Conservation (phyloP, 805 yeast species). For the Schwanniomyces pseudopolymorphus region DNA sequence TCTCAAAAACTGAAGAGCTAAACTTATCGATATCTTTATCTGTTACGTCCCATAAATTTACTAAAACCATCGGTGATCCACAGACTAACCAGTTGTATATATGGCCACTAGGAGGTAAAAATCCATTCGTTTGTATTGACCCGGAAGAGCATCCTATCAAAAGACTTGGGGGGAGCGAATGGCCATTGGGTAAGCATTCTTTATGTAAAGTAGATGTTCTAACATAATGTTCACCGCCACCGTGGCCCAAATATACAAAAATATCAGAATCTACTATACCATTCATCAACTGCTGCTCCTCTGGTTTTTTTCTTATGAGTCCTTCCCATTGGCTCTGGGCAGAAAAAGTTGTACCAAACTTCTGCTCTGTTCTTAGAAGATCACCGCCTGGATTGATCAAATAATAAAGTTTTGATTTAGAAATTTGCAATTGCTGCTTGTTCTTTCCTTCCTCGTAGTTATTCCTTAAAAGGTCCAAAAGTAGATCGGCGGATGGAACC, state of each 20-base stretch:
- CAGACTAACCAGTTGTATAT: conserved; percentile 72
- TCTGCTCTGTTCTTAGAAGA: conserved; percentile 60
- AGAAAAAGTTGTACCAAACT: conserved; percentile 30
- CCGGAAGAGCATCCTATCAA: conserved; percentile 94
- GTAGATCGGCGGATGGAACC: conserved; percentile 59
- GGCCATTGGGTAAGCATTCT: conserved; percentile 19
- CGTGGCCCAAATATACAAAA: conserved; percentile 88
- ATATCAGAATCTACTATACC: conserved; percentile 43
- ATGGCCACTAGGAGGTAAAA: conserved; percentile 73
- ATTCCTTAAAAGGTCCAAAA: conserved; percentile 37
- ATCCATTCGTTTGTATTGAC: conserved; percentile 52
- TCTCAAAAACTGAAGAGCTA: conserved; percentile 56
- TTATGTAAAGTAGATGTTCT: conserved; percentile 49
- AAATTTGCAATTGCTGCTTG: background rate
- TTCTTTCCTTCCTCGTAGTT: background rate
- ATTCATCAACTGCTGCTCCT: conserved; percentile 48
- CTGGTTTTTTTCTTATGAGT: conserved; percentile 53
- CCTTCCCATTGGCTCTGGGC: conserved; percentile 35
- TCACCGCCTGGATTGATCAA: conserved; percentile 85
- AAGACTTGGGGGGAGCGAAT: conserved; percentile 57
- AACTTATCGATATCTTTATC: conserved; percentile 91
- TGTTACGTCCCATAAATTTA: conserved; percentile 94
- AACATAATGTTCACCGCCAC: conserved; percentile 89
- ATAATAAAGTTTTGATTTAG: conserved; percentile 36
- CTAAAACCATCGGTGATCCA: conserved; percentile 81